phyloP scores from a whole-genome alignment of 2,329 filamentous ascomycete genomes.

The Fusarium xyrophilum region DNA sequence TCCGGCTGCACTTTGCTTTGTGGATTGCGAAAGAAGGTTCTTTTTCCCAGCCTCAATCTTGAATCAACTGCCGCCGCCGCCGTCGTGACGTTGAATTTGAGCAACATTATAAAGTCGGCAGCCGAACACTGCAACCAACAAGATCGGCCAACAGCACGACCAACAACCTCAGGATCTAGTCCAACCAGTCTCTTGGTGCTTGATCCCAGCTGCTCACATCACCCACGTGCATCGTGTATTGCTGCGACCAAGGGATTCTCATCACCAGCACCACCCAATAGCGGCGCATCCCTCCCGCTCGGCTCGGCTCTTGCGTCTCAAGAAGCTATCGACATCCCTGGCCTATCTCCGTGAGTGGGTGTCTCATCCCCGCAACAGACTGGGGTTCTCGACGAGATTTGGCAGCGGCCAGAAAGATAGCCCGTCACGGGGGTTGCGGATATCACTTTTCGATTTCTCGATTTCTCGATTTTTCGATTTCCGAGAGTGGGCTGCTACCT shows the following conservation, averaged over 20 bases:
- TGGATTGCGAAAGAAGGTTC: neutral
- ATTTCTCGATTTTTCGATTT: constrained; percentile 22
- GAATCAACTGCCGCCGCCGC: neutral
- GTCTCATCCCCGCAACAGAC: constrained; percentile 28
- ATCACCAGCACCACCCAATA: constrained; percentile 41
- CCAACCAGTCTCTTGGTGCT: constrained; percentile 20
- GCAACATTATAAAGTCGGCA: neutral
- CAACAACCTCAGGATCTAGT: neutral
- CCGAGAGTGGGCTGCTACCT: constrained; percentile 8
- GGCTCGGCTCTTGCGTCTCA: constrained; percentile 34
- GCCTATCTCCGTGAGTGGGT: constrained; percentile 15
- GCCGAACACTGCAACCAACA: constrained; percentile 9
- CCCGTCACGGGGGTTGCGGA: constrained; percentile 25
- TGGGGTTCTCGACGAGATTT: constrained; percentile 25
- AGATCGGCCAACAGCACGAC: neutral
- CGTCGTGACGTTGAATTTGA: neutral
- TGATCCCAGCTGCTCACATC: constrained; percentile 14
- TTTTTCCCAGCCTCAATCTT: neutral
- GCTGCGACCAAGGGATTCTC: constrained; percentile 35
- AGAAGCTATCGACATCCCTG: constrained; percentile 30
- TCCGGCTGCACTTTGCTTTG: neutral
- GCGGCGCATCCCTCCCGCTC: constrained; percentile 35
- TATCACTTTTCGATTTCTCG: constrained; percentile 34
- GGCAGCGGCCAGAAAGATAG: constrained; percentile 16
- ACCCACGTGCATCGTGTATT: constrained; percentile 37